Conservation (phyloP, 2,329 filamentous ascomycete genomes). For the Apiospora sp. region DNA sequence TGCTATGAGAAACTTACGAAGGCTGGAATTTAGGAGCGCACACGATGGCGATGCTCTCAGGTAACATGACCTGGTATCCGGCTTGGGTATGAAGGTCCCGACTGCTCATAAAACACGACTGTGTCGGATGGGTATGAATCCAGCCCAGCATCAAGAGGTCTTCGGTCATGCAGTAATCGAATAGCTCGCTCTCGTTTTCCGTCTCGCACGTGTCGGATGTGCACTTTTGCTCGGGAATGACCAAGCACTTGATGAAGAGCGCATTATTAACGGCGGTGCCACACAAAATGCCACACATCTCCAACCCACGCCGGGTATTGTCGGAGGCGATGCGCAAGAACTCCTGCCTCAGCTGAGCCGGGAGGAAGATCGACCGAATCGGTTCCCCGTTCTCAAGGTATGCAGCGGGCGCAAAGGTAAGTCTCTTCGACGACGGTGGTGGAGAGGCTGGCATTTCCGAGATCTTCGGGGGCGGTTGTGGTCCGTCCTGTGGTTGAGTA, state of each 20-base stretch:
- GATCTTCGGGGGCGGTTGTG: conserved; percentile 43
- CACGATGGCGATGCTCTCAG: conserved; percentile 95
- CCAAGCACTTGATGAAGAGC: conserved; percentile 85
- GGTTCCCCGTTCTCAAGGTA: conserved; percentile 90
- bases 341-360: conserved; percentile 72
- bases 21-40: conserved; percentile 85
- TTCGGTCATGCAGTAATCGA: conserved; percentile 87
- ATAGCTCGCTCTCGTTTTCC: conserved; percentile 82
- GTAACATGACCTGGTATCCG: conserved; percentile 95
- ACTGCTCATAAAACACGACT: conserved; percentile 98
- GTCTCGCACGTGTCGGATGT: conserved; percentile 96
- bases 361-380: conserved; percentile 87
- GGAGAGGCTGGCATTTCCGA: conserved; percentile 34
- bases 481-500: conserved; percentile 29
- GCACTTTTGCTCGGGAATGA: conserved; percentile 90
- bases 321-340: conserved; percentile 78
- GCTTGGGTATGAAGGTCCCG: conserved; percentile 92
- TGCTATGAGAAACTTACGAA: conserved; percentile 62
- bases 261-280: conserved; percentile 92
- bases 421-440: conserved; percentile 56
- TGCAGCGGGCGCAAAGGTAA: conserved; percentile 84
- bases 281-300: conserved; percentile 95
- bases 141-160: conserved; percentile 89
- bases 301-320: conserved; percentile 84
- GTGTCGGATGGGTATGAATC: conserved; percentile 97